phyloP scores from a whole-genome alignment of 2,329 filamentous ascomycete genomes.

The Dothistroma pini region DNA sequence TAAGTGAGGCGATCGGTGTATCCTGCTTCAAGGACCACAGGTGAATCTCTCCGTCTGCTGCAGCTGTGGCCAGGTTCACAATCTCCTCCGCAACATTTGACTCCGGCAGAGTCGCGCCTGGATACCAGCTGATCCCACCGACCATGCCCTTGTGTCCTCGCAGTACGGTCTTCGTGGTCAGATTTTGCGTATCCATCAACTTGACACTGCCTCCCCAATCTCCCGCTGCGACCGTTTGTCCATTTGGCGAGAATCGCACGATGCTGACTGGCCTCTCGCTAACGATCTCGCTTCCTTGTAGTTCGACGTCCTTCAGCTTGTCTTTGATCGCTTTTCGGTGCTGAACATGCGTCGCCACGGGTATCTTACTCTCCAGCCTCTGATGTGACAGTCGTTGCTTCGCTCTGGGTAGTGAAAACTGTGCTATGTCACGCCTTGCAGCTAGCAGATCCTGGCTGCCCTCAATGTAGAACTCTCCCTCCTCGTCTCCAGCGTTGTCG shows the following conservation, averaged over 20 bases:
- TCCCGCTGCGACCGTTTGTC: conserved; percentile 78
- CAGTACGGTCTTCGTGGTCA: conserved; percentile 71
- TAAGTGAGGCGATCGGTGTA: conserved; percentile 75
- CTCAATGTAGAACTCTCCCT: conserved; percentile 93
- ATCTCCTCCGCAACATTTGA: conserved; percentile 63
- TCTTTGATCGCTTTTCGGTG: conserved; percentile 88
- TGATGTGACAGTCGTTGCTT: conserved; percentile 73
- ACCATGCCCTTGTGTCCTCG: conserved; percentile 86
- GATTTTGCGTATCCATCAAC: conserved; percentile 74
- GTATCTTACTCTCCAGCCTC: conserved; percentile 75
- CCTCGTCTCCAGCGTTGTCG: conserved; percentile 66
- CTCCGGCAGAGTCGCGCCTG: conserved; percentile 69
- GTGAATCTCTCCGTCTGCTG: conserved; percentile 81
- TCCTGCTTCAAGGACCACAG: conserved; percentile 88
- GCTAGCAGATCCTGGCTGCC: conserved; percentile 71
- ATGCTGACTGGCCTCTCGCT: conserved; percentile 90
- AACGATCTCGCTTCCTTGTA: conserved; percentile 90
- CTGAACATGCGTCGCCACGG: conserved; percentile 84
- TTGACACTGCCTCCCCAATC: conserved; percentile 92
- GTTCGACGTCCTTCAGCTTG: conserved; percentile 73
- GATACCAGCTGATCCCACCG: conserved; percentile 86
- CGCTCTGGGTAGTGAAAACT: conserved; percentile 78
- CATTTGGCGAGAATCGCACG: conserved; percentile 82
- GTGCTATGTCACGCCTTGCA: conserved; percentile 73
- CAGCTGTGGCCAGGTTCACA: conserved; percentile 85